phyloP scores from a whole-genome alignment of 352 stramenopile species.

The Globisporangium cederbergense region DNA sequence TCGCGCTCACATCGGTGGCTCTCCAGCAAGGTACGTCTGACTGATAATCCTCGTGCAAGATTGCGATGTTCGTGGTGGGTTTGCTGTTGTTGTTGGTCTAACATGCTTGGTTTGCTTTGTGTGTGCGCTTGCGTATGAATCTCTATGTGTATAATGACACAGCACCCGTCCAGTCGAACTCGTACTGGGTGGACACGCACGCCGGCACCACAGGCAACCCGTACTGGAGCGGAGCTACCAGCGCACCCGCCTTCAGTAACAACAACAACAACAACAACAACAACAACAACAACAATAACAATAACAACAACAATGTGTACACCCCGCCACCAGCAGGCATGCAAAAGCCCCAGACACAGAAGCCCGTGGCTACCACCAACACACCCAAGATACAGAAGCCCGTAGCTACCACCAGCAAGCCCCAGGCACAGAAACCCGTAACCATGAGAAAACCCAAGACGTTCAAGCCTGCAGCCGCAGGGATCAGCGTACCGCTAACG shows the following conservation, averaged over 20 bases:
- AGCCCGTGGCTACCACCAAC: not conserved
- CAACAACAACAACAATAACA: conserved; percentile 8
- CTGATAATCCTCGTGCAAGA: too few species aligned
- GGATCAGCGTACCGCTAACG: conserved; percentile 4
- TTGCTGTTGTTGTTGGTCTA: not conserved
- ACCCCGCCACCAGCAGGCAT: not conserved
- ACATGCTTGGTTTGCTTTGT: not conserved
- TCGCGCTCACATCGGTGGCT: conserved; percentile 4
- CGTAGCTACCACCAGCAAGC: not conserved
- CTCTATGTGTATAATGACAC: not conserved
- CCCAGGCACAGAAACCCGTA: not conserved
- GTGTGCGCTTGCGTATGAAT: too few species aligned
- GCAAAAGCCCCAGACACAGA: not conserved
- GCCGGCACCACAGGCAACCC: conserved; percentile 13
- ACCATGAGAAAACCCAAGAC: not conserved
- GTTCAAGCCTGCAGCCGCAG: not conserved
- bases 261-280: conserved; percentile 10
- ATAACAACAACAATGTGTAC: conserved; percentile 2
- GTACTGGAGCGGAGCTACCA: conserved; percentile 8
- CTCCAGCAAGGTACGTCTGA: conserved; percentile 1
- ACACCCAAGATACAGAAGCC: not conserved
- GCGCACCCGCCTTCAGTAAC: not conserved
- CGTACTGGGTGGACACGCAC: conserved; percentile 15
- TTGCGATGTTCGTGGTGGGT: not conserved
- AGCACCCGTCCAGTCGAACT: not conserved